Evolutionary conservation across 768 basidiomycete genomes (phyloP).

Genomic region (Exsudoporus frostii): DNA sequence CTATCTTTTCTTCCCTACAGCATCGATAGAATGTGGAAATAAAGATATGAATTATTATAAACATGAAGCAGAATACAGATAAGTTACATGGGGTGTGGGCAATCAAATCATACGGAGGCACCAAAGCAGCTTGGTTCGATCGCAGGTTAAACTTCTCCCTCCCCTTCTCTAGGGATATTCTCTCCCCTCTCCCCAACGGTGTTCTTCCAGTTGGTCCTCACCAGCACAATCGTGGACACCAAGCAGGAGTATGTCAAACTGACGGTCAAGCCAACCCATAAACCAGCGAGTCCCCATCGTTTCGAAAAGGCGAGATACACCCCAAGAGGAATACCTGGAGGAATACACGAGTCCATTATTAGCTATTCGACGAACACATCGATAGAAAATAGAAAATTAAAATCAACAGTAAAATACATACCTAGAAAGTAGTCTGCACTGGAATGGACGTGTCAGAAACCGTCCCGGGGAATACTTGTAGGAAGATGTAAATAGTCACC

Average conservation of each 20-base stretch:
- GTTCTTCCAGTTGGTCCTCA: constrained; percentile 17
- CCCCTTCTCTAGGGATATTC: background rate
- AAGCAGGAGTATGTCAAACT: constrained; percentile 22
- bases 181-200: background rate
- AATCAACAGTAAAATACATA: constrained; percentile 21
- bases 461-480: background rate
- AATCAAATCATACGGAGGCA: background rate
- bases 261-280: constrained; percentile 22
- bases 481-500: constrained; percentile 8
- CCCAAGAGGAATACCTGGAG: constrained; percentile 34
- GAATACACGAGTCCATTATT: background rate
- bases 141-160: background rate
- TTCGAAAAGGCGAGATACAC: constrained; percentile 19
- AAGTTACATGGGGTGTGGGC: background rate
- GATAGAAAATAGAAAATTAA: background rate
- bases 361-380: background rate
- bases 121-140: background rate
- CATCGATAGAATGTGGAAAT: background rate
- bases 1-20: background rate
- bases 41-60: background rate
- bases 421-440: constrained; percentile 30
- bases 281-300: constrained; percentile 24
- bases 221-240: constrained; percentile 18
- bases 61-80: background rate
- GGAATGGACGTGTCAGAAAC: background rate